A percentile compares a stretch with the other conserved stretches of the same genome.
Evolutionary conservation across 176 grass and related monocot genomes (phyloP).

Genomic region (Chrysopogon serrulatus): DNA sequence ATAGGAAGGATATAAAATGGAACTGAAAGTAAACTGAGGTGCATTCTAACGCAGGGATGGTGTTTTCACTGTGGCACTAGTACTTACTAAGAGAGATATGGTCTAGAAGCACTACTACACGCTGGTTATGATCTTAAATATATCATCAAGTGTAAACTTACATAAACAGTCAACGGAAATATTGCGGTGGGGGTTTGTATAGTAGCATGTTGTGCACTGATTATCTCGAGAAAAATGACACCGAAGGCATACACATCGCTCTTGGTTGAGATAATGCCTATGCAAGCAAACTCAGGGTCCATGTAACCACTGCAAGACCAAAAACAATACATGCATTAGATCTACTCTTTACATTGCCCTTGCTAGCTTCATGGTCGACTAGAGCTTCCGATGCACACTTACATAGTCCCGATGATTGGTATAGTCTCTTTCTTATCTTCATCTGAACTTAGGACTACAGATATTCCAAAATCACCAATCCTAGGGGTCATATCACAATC

Average conservation of each 20-base stretch:
- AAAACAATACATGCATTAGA: neutral
- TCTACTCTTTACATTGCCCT: neutral
- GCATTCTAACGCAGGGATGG: too few relatives aligned
- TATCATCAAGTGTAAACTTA: neutral
- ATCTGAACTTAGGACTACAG: neutral
- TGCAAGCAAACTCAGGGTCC: neutral
- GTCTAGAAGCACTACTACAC: too few relatives aligned
- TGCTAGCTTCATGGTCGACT: neutral
- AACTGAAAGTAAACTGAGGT: too few relatives aligned
- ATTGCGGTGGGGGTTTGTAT: too few relatives aligned
- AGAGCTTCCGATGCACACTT: neutral
- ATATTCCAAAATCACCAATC: neutral
- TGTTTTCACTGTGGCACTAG: too few relatives aligned
- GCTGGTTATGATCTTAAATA: too few relatives aligned
- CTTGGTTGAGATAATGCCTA: neutral
- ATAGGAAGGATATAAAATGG: too few relatives aligned
- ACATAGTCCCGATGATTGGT: neutral
- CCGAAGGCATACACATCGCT: too few relatives aligned
- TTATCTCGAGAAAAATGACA: neutral
- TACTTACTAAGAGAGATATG: too few relatives aligned
- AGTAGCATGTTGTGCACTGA: neutral
- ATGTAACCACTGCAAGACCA: neutral
- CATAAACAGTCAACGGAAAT: neutral
- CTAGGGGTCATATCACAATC: constrained; percentile 23
- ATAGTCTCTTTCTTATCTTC: neutral